Base-by-base conservation (phyloP, 257 asterid genomes). In the Oldenlandia corymbosa region DNA sequence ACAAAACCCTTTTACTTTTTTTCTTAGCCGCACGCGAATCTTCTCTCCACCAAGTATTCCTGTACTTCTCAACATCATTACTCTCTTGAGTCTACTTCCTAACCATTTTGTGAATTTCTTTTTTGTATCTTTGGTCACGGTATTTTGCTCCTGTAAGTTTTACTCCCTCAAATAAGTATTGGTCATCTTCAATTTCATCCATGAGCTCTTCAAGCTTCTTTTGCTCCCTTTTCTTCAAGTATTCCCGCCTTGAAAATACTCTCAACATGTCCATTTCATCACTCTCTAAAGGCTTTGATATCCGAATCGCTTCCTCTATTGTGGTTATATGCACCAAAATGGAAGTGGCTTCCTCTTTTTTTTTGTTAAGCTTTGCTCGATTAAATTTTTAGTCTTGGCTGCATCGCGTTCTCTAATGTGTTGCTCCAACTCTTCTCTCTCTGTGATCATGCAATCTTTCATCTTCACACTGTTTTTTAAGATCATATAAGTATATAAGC, bases 391-490 rank as follows among this genome's bases (percentile, higher is more conserved):
- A 24, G 97, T 87, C 59, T 84, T 82, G 5, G 91, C 88, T 48
- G 85, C 88, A 78, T 89, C 94, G n/a, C 87, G 80, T 70, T 88
- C 87, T 64, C 78, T 84, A 30, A 88, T 58, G 70, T 81, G 85
- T 21, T 42, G 73, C 75, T 86, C 96, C 75, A 89, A 73, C 73
- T 89, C 89, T 91, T 71, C 71, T 81, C 78, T 86, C 96, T 66
- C 78, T 81, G 80, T 81, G 93, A 68, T 86, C 96, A 42, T 88
- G 88, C 55, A 82, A 51, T 69, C 80, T 77, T 70, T 89, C 95
- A 67, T 86, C 96, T 59, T 89, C 95, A 8, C 90, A 83, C 87
- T 82, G 86, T 84, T 84, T n/a, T n/a, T n/a, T n/a, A n/a, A n/a
- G n/a, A n/a, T n/a, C n/a, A n/a, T n/a, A n/a, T n/a, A n/a, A n/a